Conservation (phyloP, 768 basidiomycete species). For the Termitomyces sp. region DNA sequence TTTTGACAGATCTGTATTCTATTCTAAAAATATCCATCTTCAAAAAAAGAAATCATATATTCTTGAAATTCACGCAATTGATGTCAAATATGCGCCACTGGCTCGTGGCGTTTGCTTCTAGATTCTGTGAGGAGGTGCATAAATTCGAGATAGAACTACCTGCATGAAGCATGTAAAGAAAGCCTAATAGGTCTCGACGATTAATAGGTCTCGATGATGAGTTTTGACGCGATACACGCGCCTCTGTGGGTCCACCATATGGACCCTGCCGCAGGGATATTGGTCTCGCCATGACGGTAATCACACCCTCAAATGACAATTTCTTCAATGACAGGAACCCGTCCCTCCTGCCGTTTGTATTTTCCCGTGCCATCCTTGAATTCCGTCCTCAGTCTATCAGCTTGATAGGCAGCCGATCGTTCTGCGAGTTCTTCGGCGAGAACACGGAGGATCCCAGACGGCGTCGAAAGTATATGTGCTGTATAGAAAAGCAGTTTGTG, state of each 20-base stretch:
- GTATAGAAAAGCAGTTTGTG: slow-evolving; percentile 71
- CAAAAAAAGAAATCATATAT: no score
- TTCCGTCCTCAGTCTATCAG: background rate
- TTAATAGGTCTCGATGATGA: no score
- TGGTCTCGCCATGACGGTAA: background rate
- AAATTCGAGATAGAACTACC: no score
- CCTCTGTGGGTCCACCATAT: background rate
- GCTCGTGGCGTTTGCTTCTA: no score
- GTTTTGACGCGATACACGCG: background rate
- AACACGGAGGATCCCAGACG: slow-evolving; percentile 31
- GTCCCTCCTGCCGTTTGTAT: background rate
- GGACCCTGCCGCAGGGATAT: background rate
- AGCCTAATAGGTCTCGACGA: no score
- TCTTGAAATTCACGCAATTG: no score
- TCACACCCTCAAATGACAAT: background rate
- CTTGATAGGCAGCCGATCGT: slow-evolving; percentile 18
- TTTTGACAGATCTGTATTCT: no score
- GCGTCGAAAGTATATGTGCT: slow-evolving; percentile 50
- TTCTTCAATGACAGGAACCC: slow-evolving; percentile 9
- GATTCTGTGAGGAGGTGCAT: no score
- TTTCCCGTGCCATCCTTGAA: background rate
- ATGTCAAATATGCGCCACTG: no score
- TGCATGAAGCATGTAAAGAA: no score
- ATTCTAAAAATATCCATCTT: no score
- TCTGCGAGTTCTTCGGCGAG: slow-evolving; percentile 36